A percentile compares a stretch with the other conserved stretches of the same genome.
Conservation (phyloP, 2,329 filamentous ascomycete genomes). For the Chaetomium sp. region DNA sequence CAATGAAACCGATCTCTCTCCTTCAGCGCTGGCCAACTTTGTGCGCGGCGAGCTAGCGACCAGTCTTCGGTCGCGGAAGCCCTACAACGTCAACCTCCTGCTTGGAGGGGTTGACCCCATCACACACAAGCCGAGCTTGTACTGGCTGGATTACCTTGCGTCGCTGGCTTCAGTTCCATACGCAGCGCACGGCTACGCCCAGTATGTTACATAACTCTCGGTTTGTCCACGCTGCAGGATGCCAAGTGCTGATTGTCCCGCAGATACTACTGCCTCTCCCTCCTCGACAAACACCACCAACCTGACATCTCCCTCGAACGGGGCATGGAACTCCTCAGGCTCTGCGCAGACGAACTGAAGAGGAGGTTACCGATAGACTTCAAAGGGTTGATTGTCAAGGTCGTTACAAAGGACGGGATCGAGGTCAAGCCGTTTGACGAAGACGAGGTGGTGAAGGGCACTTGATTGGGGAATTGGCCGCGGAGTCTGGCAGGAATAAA, state of each 20-base stretch:
- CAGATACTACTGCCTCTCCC: conserved; percentile 96
- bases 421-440: conserved; percentile 84
- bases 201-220: conserved; percentile 60
- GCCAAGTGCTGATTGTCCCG: conserved; percentile 34
- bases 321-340: conserved; percentile 86
- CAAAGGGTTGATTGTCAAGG: conserved; percentile 95
- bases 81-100: conserved; percentile 95
- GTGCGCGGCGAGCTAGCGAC: conserved; percentile 91
- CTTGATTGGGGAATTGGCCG: conserved; percentile 45
- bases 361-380: conserved; percentile 96
- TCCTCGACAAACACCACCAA: conserved; percentile 98
- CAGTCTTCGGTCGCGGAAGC: conserved; percentile 86
- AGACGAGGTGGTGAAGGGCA: conserved; percentile 67
- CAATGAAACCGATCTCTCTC: conserved; percentile 89
- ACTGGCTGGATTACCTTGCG: conserved; percentile 97
- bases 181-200: conserved; percentile 95
- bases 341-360: conserved; percentile 98
- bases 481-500: conserved; percentile 19
- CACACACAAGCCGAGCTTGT: conserved; percentile 85
- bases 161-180: conserved; percentile 87
- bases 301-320: conserved; percentile 87
- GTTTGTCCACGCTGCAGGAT: no score
- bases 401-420: conserved; percentile 92
- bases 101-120: conserved; percentile 93
- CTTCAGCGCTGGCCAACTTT: conserved; percentile 86